Conservation (phyloP, 2,329 filamentous ascomycete genomes). For the Fusarium pseudoanthophilum region DNA sequence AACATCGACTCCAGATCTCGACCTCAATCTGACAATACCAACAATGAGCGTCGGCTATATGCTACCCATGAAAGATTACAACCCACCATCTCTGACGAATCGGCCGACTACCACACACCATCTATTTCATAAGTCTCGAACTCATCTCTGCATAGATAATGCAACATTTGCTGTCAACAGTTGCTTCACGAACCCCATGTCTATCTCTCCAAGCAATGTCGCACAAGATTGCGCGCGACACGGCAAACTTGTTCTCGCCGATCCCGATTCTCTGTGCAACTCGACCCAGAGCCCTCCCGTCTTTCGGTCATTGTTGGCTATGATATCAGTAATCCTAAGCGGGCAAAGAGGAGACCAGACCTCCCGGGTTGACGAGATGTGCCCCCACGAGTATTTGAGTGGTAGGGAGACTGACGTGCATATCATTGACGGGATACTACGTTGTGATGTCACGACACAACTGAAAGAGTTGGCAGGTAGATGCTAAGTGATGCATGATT, state of each 20-base stretch:
- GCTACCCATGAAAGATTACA: not conserved
- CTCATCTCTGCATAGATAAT: constrained; percentile 75
- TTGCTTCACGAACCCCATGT: constrained; percentile 68
- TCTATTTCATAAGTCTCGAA: constrained; percentile 78
- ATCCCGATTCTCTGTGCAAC: constrained; percentile 73
- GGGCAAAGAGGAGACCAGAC: not conserved
- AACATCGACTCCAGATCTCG: not conserved
- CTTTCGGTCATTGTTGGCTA: not conserved
- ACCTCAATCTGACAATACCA: not conserved
- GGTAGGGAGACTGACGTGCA: constrained; percentile 76
- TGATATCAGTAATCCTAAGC: not conserved
- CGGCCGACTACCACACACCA: not conserved
- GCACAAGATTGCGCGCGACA: constrained; percentile 74
- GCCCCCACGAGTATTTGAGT: constrained; percentile 71
- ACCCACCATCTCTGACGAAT: not conserved
- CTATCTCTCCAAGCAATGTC: constrained; percentile 71
- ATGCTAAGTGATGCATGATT: constrained; percentile 78
- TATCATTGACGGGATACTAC: constrained; percentile 79
- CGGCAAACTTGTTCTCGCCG: constrained; percentile 73
- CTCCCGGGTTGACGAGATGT: not conserved
- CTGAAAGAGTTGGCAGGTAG: constrained; percentile 80
- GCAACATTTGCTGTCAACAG: constrained; percentile 65
- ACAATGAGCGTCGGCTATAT: not conserved
- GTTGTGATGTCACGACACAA: constrained; percentile 90
- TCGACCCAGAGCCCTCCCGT: constrained; percentile 51